These are phyloP conservation scores for Xylariales sp. DNA, from an alignment of 2,329 filamentous ascomycete genomes.

Conservation along the genomic window DNA sequence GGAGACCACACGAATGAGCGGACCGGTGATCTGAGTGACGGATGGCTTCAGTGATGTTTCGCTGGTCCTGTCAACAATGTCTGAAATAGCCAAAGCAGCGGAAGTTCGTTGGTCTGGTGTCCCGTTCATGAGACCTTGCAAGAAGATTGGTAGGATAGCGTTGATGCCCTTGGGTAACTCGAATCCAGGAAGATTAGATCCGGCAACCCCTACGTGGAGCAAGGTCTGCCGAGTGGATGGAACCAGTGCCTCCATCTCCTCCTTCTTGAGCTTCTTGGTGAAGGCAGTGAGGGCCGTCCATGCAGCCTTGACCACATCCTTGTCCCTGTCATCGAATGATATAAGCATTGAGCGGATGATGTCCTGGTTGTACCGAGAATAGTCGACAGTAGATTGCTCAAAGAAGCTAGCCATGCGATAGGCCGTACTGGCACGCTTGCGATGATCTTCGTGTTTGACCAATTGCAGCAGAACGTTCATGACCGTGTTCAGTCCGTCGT, in stretches of 20 bases:
- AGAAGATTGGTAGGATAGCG: conserved; percentile 90
- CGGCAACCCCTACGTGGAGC: conserved; percentile 82
- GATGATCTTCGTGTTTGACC: conserved; percentile 89
- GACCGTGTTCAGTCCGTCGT: conserved; percentile 87
- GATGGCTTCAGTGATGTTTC: conserved; percentile 86
- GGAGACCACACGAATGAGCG: conserved; percentile 94
- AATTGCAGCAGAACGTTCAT: conserved; percentile 91
- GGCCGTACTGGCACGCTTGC: conserved; percentile 72
- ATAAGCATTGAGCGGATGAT: conserved; percentile 86
- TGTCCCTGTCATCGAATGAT: conserved; percentile 84
- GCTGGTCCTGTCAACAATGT: conserved; percentile 90
- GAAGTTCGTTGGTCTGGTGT: conserved; percentile 87
- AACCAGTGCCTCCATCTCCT: conserved; percentile 95
- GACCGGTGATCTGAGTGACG: conserved; percentile 95
- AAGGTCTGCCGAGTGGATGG: conserved; percentile 80
- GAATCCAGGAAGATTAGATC: conserved; percentile 82
- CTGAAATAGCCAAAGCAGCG: conserved; percentile 87
- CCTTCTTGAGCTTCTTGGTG: conserved; percentile 85
- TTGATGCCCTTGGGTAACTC: conserved; percentile 93
- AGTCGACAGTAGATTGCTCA: conserved; percentile 72
- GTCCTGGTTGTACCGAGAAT: conserved; percentile 93
- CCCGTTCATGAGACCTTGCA: conserved; percentile 97
- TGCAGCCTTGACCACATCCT: conserved; percentile 78
- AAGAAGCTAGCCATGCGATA: conserved; percentile 85
- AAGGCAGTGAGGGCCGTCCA: conserved; percentile 85